These are phyloP conservation scores for Graphilbum ipis-grandicollis DNA, from an alignment of 2,329 filamentous ascomycete genomes.

Conservation along the genomic window DNA sequence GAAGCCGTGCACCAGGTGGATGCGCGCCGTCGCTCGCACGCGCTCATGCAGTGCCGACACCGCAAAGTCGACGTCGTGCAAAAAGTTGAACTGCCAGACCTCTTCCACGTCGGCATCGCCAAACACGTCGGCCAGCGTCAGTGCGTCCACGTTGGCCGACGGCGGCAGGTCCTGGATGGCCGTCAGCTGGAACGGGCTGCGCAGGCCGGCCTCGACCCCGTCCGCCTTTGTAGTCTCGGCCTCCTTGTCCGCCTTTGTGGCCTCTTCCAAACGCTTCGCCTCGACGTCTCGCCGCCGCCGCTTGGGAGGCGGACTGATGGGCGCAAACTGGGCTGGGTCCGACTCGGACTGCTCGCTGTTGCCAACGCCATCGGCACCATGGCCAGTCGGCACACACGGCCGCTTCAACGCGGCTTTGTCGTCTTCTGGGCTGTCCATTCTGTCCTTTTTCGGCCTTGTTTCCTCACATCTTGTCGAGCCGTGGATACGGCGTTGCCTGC, in stretches of 20 bases:
- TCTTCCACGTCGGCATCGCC: constrained; percentile 57
- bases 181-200: constrained; percentile 49
- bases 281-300: not conserved
- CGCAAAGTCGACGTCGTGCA: constrained; percentile 42
- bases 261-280: constrained; percentile 26
- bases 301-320: not conserved
- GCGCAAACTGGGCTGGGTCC: not conserved
- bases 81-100: constrained; percentile 54
- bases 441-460: too few species aligned
- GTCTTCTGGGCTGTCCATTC: too few species aligned
- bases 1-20: constrained; percentile 43
- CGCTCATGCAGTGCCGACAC: constrained; percentile 36
- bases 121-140: constrained; percentile 50
- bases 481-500: too few species aligned
- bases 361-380: not conserved
- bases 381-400: too few species aligned
- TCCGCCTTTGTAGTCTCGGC: constrained; percentile 9
- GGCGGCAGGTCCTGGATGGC: constrained; percentile 45
- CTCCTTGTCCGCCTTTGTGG: too few species aligned
- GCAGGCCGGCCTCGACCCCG: not conserved
- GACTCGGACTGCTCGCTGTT: not conserved
- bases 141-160: constrained; percentile 43
- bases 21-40: constrained; percentile 26
- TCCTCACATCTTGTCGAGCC: too few species aligned
- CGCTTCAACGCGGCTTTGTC: too few species aligned